Conservation (phyloP, 1,139 yeast species). For the Geotrichum candidum region DNA sequence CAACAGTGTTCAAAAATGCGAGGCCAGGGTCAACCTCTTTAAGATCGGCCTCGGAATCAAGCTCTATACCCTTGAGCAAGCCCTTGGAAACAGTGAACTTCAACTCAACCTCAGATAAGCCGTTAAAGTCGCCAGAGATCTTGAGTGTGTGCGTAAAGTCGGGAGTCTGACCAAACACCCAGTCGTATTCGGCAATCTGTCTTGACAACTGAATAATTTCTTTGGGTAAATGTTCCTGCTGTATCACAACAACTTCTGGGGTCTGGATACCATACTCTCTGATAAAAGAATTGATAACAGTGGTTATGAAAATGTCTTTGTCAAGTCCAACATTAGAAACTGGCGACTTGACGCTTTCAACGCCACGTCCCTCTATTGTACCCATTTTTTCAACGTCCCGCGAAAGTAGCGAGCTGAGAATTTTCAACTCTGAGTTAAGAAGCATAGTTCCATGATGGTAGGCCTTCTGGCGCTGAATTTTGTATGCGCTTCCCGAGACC, state of each 20-base stretch:
- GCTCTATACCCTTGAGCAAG: conserved; percentile 1
- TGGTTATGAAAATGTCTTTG: conserved; percentile 44
- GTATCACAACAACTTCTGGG: conserved; percentile 18
- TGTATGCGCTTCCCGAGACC: conserved; percentile 87
- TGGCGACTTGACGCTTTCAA: conserved; percentile 70
- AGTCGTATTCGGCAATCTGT: conserved; percentile 53
- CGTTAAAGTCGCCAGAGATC: conserved; percentile 20
- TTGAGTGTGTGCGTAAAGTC: conserved; percentile 46
- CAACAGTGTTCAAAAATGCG: background rate
- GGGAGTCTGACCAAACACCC: conserved; percentile 73
- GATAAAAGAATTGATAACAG: conserved; percentile 45
- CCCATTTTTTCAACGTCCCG: conserved; percentile 45
- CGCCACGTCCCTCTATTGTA: conserved; percentile 52
- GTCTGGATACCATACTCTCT: conserved; percentile 28
- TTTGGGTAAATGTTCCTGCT: conserved; percentile 38
- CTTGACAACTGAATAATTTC: conserved; percentile 43
- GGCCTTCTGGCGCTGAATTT: conserved; percentile 73
- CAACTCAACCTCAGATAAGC: conserved; percentile 1
- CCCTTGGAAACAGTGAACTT: conserved; percentile 15
- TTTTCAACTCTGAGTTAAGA: conserved; percentile 54
- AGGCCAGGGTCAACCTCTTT: conserved; percentile 5
- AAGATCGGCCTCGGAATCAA: conserved; percentile 5
- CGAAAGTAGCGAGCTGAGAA: conserved; percentile 52
- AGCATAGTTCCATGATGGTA: conserved; percentile 98
- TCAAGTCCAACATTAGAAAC: conserved; percentile 58